Percentiles rank a stretch among this genome's conserved stretches.
These are phyloP conservation scores for Dendryphion nanum DNA, from an alignment of 2,329 filamentous ascomycete genomes.

Conservation along the genomic window DNA sequence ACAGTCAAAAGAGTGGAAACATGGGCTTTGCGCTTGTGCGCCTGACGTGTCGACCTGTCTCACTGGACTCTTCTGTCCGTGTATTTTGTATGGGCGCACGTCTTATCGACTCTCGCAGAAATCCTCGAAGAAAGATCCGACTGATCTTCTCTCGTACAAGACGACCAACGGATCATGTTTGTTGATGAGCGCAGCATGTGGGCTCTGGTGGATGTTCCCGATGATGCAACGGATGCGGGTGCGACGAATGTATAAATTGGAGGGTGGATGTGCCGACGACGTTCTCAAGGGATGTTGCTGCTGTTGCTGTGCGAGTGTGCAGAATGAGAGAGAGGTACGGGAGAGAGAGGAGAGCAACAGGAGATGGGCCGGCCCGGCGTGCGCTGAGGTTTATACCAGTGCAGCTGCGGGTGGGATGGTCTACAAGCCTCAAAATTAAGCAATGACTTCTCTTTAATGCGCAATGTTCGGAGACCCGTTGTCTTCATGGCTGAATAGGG, in stretches of 20 bases:
- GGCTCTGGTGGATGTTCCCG: constrained; percentile 39
- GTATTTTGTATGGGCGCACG: constrained; percentile 44
- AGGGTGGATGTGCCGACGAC: constrained; percentile 38
- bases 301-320: constrained; percentile 42
- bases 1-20: constrained; percentile 26
- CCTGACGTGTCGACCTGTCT: constrained; percentile 38
- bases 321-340: constrained; percentile 47
- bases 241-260: constrained; percentile 45
- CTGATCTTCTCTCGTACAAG: constrained; percentile 38
- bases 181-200: constrained; percentile 37
- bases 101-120: constrained; percentile 43
- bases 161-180: constrained; percentile 42
- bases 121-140: constrained; percentile 38
- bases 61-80: constrained; percentile 44
- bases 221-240: constrained; percentile 39
- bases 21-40: constrained; percentile 33
- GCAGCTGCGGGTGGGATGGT: constrained; percentile 31
- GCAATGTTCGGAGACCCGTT: no score
- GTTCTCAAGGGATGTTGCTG: constrained; percentile 39
- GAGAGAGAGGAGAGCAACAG: constrained; percentile 43
- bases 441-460: no score
- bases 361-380: constrained; percentile 39
- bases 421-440: constrained; percentile 29
- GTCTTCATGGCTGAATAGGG: background rate
- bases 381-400: constrained; percentile 28